Evolutionary conservation across 306 rosid species (phyloP), one percentile per base, ranked within the genome.

Genomic region (Pterocarpus santalinus): DNA sequence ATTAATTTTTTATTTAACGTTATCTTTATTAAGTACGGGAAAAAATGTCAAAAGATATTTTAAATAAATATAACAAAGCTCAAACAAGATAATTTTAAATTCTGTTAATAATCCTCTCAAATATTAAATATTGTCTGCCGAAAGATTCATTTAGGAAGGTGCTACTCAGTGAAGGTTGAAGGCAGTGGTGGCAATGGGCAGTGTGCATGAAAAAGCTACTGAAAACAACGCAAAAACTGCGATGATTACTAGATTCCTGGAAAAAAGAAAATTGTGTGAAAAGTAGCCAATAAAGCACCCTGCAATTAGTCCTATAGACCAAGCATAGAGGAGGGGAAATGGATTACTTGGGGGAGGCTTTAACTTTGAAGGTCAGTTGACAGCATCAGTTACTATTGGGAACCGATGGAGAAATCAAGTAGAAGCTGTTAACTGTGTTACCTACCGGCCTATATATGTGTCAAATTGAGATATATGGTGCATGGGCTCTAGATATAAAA

Each of bases 261-360:
- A 43, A 58, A 43, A 30, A 38, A 12, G 14, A 60, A 22, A 22
- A 22, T 22, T 22, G 28, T 22, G 28, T 22, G 28, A 22, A 22
- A 22, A 22, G 28, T 22, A 56, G 35, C 12, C 6, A 39, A 36
- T 36, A 43, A 43, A 1, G n/a, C n/a, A 30, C 33, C 39, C 39
- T 36, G n/a, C 38, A 28, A 32, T 22, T 8, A 9, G 9, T 60
- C 33, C 38, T 60, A 55, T 36, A 36, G 39, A 36, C 39, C 39
- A 2, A 41, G 2, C 8, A 41, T 41, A 41, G 9, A 4, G 12
- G 17, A 56, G 4, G 33, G 11, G 16, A 4, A 65, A 15, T 16
- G 22, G 47, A 2, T 64, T 69, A 69, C 71, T 58, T 15, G 8
- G 76, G 82, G 76, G 64, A 78, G 82, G 82, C 47, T 79, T 58